Evolutionary conservation across 805 yeast species (phyloP).

Genomic region (Metschnikowia hibisci): DNA sequence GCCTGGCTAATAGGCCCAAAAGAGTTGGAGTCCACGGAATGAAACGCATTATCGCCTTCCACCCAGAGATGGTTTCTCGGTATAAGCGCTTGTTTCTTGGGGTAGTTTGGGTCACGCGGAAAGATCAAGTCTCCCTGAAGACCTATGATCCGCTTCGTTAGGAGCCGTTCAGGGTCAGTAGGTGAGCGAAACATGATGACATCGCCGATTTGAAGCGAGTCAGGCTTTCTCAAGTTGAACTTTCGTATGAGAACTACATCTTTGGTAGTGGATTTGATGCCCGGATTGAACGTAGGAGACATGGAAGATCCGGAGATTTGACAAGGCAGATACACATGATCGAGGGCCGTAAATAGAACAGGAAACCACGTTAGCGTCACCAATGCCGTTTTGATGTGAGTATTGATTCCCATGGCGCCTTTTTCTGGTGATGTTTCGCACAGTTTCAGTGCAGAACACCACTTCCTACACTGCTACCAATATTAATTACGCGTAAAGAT

Average conservation of each 20-base stretch:
- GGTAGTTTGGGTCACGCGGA: conserved; percentile 61
- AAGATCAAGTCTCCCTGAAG: conserved; percentile 64
- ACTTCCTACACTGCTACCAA: not conserved
- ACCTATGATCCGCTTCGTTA: conserved; percentile 78
- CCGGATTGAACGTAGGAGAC: conserved; percentile 86
- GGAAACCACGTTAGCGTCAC: conserved; percentile 65
- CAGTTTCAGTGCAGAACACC: not conserved
- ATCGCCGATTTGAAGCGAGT: conserved; percentile 56
- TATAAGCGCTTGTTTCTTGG: conserved; percentile 53
- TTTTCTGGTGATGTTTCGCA: not conserved
- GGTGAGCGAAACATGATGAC: conserved; percentile 79
- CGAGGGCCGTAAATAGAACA: conserved; percentile 62
- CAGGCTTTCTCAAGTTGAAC: conserved; percentile 47
- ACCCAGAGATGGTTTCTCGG: conserved; percentile 90
- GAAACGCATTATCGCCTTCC: conserved; percentile 82
- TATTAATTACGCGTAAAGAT: no score
- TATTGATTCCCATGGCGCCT: not conserved
- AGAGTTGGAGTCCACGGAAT: conserved; percentile 77
- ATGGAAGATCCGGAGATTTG: conserved; percentile 77
- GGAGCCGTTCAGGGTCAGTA: conserved; percentile 65
- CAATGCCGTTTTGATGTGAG: conserved; percentile 23
- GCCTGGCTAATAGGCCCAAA: conserved; percentile 89
- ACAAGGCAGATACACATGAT: conserved; percentile 69
- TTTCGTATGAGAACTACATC: conserved; percentile 73
- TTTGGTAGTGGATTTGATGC: conserved; percentile 37